Conservation (phyloP, 2,329 filamentous ascomycete species). For the Botrytis elliptica region DNA sequence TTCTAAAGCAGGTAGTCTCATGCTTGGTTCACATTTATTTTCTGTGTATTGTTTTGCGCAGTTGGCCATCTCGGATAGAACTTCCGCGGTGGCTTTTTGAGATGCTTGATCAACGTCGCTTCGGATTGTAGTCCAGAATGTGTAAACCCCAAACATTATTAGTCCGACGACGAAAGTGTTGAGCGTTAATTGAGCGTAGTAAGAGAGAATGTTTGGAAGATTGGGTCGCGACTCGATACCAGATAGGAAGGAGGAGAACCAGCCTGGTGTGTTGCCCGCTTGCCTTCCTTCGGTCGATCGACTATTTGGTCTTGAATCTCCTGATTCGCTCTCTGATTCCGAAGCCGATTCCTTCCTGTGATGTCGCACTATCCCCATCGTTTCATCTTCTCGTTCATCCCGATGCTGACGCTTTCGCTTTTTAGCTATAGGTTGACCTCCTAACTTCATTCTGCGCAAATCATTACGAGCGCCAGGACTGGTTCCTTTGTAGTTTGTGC, state of each 20-base stretch:
- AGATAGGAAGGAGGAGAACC: constrained; percentile 53
- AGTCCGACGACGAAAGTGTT: constrained; percentile 50
- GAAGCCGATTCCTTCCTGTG: constrained; percentile 42
- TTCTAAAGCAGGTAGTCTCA: constrained; percentile 70
- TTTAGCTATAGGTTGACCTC: constrained; percentile 48
- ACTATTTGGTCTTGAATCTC: constrained; percentile 37
- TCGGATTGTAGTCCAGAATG: constrained; percentile 36
- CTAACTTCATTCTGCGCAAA: constrained; percentile 49
- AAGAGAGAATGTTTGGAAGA: constrained; percentile 63
- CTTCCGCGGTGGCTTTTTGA: constrained; percentile 59
- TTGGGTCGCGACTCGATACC: constrained; percentile 65
- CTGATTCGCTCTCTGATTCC: constrained; percentile 41
- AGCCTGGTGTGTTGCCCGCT: constrained; percentile 32
- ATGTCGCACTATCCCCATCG: constrained; percentile 38
- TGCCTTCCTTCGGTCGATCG: constrained; percentile 38
- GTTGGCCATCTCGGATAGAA: constrained; percentile 75
- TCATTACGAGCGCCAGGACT: constrained; percentile 53
- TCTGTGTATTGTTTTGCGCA: constrained; percentile 72
- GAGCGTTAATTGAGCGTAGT: constrained; percentile 60
- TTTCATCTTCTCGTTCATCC: constrained; percentile 35
- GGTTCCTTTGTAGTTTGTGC: constrained; percentile 40
- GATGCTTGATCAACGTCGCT: constrained; percentile 49
- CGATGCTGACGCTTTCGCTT: constrained; percentile 47
- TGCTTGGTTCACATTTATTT: constrained; percentile 70
- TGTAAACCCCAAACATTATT: constrained; percentile 41